These are phyloP conservation scores for Nannizziopsis barbatae DNA, from an alignment of 2,329 filamentous ascomycete species.

Conservation along the genomic window DNA sequence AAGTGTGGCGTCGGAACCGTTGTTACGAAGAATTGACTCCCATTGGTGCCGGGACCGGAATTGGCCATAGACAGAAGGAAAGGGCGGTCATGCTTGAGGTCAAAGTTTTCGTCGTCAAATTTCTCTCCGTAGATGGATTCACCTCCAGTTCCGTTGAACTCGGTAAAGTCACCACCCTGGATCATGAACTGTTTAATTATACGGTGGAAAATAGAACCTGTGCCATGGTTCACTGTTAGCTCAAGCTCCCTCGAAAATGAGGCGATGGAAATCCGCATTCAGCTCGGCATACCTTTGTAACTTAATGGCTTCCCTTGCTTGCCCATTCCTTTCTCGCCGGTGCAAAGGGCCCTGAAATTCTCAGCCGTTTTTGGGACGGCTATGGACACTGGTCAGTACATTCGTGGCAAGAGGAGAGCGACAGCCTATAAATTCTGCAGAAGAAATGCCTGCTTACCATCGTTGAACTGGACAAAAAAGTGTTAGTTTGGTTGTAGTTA, in stretches of 20 bases:
- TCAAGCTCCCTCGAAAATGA: neutral
- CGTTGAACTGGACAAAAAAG: slow-evolving; percentile 33
- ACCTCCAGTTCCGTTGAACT: slow-evolving; percentile 85
- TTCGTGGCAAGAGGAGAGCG: too few species aligned
- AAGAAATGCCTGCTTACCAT: slow-evolving; percentile 27
- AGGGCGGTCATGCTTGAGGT: slow-evolving; percentile 78
- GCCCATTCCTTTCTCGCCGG: slow-evolving; percentile 65
- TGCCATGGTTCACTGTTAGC: slow-evolving; percentile 5
- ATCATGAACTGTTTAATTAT: slow-evolving; percentile 99
- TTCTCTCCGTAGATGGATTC: slow-evolving; percentile 97
- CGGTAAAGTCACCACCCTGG: slow-evolving; percentile 93
- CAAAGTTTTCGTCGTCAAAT: slow-evolving; percentile 95
- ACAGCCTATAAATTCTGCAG: neutral
- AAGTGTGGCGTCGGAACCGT: slow-evolving; percentile 91
- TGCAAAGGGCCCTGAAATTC: slow-evolving; percentile 81
- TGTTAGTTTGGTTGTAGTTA: neutral
- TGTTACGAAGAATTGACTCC: slow-evolving; percentile 96
- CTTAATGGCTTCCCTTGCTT: slow-evolving; percentile 73
- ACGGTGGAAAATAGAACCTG: slow-evolving; percentile 77
- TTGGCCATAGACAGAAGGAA: slow-evolving; percentile 98
- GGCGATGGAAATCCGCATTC: neutral
- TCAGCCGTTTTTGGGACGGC: slow-evolving; percentile 71
- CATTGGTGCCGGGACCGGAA: slow-evolving; percentile 88
- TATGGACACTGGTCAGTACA: slow-evolving; percentile 5
- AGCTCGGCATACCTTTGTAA: slow-evolving; percentile 56